Evolutionary conservation across 2,329 filamentous ascomycete species (phyloP).

Genomic region (Rhytidhysteron rufulum): DNA sequence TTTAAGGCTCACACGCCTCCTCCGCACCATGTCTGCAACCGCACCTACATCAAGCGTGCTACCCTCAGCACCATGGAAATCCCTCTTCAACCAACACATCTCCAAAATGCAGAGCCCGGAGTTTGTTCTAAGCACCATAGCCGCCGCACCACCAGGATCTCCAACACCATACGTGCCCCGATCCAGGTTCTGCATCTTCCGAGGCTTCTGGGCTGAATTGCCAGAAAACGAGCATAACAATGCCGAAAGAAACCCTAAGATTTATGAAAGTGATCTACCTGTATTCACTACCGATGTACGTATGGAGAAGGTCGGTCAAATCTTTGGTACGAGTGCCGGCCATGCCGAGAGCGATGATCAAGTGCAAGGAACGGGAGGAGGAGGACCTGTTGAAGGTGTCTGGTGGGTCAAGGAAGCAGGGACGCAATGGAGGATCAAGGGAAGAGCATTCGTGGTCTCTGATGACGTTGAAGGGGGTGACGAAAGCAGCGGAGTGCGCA

Average conservation of each 20-base stretch:
- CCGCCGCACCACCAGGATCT: constrained; percentile 37
- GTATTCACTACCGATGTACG: constrained; percentile 84
- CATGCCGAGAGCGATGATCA: constrained; percentile 43
- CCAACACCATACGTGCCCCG: constrained; percentile 48
- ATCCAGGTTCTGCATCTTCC: constrained; percentile 76
- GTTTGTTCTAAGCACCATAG: constrained; percentile 51
- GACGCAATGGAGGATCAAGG: constrained; percentile 83
- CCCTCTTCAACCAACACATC: constrained; percentile 48
- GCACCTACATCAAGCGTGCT: constrained; percentile 32
- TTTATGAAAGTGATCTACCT: constrained; percentile 73
- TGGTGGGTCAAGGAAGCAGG: constrained; percentile 71
- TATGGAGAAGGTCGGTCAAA: constrained; percentile 77
- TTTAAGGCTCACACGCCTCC: constrained; percentile 38
- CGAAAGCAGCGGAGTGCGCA: constrained; percentile 52
- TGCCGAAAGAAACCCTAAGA: constrained; percentile 64
- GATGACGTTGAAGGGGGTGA: constrained; percentile 58
- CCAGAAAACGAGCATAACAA: constrained; percentile 69
- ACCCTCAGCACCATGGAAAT: constrained; percentile 50
- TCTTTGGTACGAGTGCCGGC: constrained; percentile 54
- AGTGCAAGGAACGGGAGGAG: constrained; percentile 54
- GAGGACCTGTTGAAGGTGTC: constrained; percentile 73
- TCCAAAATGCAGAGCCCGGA: constrained; percentile 47
- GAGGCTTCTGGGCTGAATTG: constrained; percentile 76
- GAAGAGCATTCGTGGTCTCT: constrained; percentile 70
- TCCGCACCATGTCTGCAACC: constrained; percentile 45